Conservation (phyloP, 2,329 filamentous ascomycete genomes). For the Pleurostoma richardsiae region DNA sequence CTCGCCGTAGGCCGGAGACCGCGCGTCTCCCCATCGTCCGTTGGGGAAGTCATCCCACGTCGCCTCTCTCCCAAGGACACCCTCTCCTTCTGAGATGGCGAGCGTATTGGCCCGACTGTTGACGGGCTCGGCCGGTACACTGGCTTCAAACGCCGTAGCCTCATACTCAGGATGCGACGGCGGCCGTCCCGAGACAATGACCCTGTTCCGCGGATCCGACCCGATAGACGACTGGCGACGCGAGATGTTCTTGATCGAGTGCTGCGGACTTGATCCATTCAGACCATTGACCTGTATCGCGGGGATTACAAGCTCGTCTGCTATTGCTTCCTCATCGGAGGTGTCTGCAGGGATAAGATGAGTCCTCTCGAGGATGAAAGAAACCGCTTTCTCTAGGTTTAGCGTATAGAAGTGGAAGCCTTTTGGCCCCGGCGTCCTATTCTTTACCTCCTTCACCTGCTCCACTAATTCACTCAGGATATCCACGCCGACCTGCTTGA, state of each 20-base stretch:
- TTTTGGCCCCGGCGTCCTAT: slow-evolving; percentile 51
- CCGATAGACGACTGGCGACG: slow-evolving; percentile 74
- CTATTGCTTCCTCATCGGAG: slow-evolving; percentile 44
- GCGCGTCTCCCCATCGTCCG: slow-evolving; percentile 88
- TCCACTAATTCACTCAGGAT: slow-evolving; percentile 82
- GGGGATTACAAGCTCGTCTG: slow-evolving; percentile 42
- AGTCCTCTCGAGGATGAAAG: slow-evolving; percentile 83
- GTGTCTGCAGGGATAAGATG: slow-evolving; percentile 65
- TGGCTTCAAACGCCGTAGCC: slow-evolving; percentile 71
- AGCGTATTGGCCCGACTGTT: slow-evolving; percentile 80
- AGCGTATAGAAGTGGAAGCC: slow-evolving; percentile 98
- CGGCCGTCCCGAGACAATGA: slow-evolving; percentile 68
- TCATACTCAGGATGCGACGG: slow-evolving; percentile 62
- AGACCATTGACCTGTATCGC: slow-evolving; percentile 47
- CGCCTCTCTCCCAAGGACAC: slow-evolving; percentile 82
- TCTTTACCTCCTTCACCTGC: slow-evolving; percentile 62
- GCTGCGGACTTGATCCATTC: slow-evolving; percentile 17
- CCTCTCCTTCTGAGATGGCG: slow-evolving; percentile 91
- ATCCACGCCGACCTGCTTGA: slow-evolving; percentile 75
- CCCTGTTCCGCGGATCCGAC: slow-evolving; percentile 79
- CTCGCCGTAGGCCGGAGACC: slow-evolving; percentile 90
- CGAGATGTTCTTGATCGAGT: slow-evolving; percentile 29
- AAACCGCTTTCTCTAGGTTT: slow-evolving; percentile 93
- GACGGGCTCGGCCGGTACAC: slow-evolving; percentile 65
- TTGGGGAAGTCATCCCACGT: slow-evolving; percentile 99